These are phyloP conservation scores for Penicillium thymicola DNA, from an alignment of 2,329 filamentous ascomycete species.

Conservation along the genomic window DNA sequence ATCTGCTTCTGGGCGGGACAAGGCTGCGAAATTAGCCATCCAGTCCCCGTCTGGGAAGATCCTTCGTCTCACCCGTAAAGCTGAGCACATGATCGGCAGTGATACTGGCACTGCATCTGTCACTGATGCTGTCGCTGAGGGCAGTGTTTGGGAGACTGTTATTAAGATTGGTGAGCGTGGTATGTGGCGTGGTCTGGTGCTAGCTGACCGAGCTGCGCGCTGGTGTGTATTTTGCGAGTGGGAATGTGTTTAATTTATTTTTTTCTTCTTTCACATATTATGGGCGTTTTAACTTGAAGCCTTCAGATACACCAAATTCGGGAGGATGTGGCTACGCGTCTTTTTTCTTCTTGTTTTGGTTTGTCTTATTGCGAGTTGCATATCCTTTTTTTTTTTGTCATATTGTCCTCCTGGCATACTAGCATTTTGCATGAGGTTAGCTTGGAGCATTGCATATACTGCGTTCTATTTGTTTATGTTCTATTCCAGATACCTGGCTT, in stretches of 20 bases:
- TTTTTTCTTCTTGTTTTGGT: conserved; percentile 3
- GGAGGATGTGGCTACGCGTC: background rate
- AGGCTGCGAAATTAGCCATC: conserved; percentile 93
- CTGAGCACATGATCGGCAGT: conserved; percentile 43
- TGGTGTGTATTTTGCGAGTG: conserved; percentile 70
- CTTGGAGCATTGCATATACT: conserved; percentile 24
- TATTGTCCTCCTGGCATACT: conserved; percentile 16
- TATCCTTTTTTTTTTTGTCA: background rate
- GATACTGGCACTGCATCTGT: conserved; percentile 32
- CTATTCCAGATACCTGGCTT: conserved; percentile 1
- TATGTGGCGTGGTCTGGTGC: conserved; percentile 60
- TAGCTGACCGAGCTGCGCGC: conserved; percentile 62
- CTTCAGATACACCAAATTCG: conserved; percentile 1
- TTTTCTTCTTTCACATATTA: conserved; percentile 3
- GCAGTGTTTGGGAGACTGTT: conserved; percentile 63
- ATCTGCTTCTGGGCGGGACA: conserved; percentile 49
- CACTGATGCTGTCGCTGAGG: conserved; percentile 45
- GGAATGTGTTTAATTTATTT: conserved; percentile 53
- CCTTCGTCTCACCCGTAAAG: conserved; percentile 58
- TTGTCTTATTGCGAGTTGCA: conserved; percentile 4
- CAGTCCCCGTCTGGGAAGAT: conserved; percentile 95
- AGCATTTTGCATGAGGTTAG: conserved; percentile 27
- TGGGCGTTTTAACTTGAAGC: conserved; percentile 1
- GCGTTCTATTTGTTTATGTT: conserved; percentile 8
- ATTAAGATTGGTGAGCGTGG: conserved; percentile 65